Base-by-base conservation (phyloP, 768 basidiomycete species). In the Suillus decipiens region DNA sequence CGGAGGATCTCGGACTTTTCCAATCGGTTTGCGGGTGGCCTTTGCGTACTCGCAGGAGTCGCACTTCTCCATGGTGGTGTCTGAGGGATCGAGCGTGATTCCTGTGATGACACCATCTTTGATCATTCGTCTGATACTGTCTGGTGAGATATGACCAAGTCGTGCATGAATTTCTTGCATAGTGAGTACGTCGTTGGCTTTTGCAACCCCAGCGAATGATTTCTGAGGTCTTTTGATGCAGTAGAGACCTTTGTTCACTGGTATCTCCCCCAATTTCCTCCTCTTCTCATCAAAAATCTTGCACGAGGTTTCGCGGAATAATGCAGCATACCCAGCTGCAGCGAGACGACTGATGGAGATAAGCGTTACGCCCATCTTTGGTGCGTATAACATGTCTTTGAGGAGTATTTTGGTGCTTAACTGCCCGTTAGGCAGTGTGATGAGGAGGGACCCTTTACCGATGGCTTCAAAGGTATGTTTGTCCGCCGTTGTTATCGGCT, bases 401-500 rank as follows among this genome's bases (percentile, higher is more conserved):
- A 73, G 64, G 3, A 28, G 61, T 14, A 63, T 64, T 3, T 9
- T 14, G 1, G 60, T 60, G 3, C 14, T 43, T 2, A 15, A 34
- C 3, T 50, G 64, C 12, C 66, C 69, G 50, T 75, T 70, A 17
- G 73, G 73, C 7, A 73, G 61, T 2, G 45, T 54, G 14, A 75
- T 59, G 2, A 68, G 10, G 22, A 72, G 63, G n/a, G 70, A 63
- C 1, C 74, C 72, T 12, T 61, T 59, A 3, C 68, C 70, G 4
- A 64, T 61, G 0, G 72, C 72, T 7, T 64, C 39, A 43, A 75
- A 75, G 42, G 47, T 47, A 19, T 67, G 66, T 7, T 67, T 64
- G 65, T 76, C 62, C 15, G 70, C 64, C 0, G 72, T 42, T 42
- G 41, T 42, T 0, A 42, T 42, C 6, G 15, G 41, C 8, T 42